Percentiles rank a stretch among this genome's conserved stretches.
Conservation (phyloP, 1,284 basidiomycete species). For the Trichosporon inkin region DNA sequence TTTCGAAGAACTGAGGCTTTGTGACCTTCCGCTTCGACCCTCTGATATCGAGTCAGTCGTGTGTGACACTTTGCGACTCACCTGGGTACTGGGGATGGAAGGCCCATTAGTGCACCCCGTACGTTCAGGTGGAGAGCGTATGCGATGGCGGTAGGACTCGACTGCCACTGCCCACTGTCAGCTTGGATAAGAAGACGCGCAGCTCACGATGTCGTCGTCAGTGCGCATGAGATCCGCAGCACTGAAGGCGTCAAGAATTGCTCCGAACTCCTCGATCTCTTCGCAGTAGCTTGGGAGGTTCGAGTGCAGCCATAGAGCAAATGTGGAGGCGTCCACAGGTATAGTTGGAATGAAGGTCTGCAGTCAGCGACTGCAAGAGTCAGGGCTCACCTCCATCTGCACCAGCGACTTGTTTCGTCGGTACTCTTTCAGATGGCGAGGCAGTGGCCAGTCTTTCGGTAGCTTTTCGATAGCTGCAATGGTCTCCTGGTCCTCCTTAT, state of each 20-base stretch:
- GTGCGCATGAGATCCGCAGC: constrained; percentile 69
- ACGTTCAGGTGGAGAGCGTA: constrained; percentile 78
- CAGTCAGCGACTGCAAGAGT: background rate
- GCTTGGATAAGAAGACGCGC: background rate
- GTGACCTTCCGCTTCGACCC: constrained; percentile 62
- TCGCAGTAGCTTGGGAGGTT: constrained; percentile 82
- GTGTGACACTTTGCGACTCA: constrained; percentile 30
- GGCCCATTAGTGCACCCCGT: constrained; percentile 69
- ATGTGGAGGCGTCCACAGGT: constrained; percentile 82
- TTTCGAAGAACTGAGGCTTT: constrained; percentile 55
- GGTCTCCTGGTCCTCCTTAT: constrained; percentile 38
- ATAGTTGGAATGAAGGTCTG: constrained; percentile 62
- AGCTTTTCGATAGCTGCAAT: constrained; percentile 25
- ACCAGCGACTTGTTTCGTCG: constrained; percentile 69
- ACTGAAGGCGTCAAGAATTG: constrained; percentile 72
- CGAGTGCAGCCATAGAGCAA: constrained; percentile 87
- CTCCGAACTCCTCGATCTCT: constrained; percentile 69
- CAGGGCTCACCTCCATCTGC: constrained; percentile 65
- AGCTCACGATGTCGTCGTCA: constrained; percentile 63
- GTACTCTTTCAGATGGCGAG: constrained; percentile 58
- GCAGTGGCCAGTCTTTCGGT: constrained; percentile 57
- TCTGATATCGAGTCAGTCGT: constrained; percentile 18
- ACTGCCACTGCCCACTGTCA: constrained; percentile 59
- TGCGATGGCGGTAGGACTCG: constrained; percentile 61
- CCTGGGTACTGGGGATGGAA: constrained; percentile 79